Evolutionary conservation across 495 filamentous ascomycete genomes (phyloP), one percentile per base, ranked within the genome.

Genomic region (Aspergillus coremiiformis): DNA sequence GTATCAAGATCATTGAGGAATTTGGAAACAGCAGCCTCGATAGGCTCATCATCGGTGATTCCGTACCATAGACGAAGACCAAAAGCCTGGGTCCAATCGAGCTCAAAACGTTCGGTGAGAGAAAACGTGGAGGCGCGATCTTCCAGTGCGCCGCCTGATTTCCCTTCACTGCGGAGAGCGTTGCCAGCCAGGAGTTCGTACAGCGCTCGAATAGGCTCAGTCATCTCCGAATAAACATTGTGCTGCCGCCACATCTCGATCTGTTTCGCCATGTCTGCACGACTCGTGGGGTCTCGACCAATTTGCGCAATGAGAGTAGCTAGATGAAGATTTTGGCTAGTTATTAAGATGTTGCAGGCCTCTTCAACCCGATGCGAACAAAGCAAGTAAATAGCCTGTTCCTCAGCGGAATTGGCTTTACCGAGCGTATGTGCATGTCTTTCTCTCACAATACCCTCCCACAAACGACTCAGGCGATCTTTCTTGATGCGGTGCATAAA

Each of bases 41-140:
- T 73, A 33, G 80, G 74, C 30, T 88, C 82, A 42, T 84, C 76
- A 23, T 82, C 73, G 9, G 76, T 72, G 39, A 82, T 87, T 33
- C 79, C 81, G 65, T 95, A 96, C 83, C 86, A 95, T 8, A 97
- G 76, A 44, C 90, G 82, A 19, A 98, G 76, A 12, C 88, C 94
- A 64, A 98, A 95, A 1, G 89, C 84, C 57, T 93, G 89, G 66
- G 85, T 80, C 93, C 93, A 98, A 64, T 94, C 85, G 27, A 98
- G 73, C 7, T 83, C 79, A 61, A 96, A 98, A 14, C 82, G 80
- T 54, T 86, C 78, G 4, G 87, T 84, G 49, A 96, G 84, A 32
- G 80, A 74, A 56, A 97, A 96, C 0, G 81, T 82, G 14, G 78
- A 78, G 7, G 84, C 78, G 42, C 85, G 79, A 67, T 96, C 86